These are phyloP conservation scores for Trematosphaeria pertusa DNA, from an alignment of 2,329 filamentous ascomycete species.

Conservation along the genomic window DNA sequence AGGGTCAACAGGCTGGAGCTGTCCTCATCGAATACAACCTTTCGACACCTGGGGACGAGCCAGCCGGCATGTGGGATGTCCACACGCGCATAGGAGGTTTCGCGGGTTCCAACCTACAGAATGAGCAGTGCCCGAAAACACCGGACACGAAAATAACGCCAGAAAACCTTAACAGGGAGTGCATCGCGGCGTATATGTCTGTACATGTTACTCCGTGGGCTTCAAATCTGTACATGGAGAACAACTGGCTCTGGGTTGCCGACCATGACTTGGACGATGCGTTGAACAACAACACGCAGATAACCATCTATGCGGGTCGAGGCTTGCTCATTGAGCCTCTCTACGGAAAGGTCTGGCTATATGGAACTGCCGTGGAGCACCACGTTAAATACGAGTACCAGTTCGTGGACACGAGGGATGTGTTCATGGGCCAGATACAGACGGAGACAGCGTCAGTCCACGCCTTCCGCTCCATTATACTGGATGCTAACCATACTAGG, in stretches of 20 bases:
- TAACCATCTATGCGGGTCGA: conserved; percentile 86
- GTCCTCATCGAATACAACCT: conserved; percentile 78
- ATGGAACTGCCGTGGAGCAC: conserved; percentile 72
- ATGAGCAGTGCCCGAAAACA: conserved; percentile 77
- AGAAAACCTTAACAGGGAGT: conserved; percentile 63
- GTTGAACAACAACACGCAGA: conserved; percentile 68
- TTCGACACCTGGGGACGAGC: conserved; percentile 60
- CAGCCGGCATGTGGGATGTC: conserved; percentile 82
- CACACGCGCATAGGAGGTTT: conserved; percentile 85
- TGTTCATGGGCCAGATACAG: conserved; percentile 86
- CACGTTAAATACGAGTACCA: conserved; percentile 79
- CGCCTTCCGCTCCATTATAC: conserved; percentile 6
- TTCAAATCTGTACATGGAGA: conserved; percentile 77
- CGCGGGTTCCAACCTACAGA: conserved; percentile 78
- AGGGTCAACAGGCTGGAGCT: conserved; percentile 71
- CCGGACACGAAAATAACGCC: conserved; percentile 64
- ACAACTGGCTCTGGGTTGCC: conserved; percentile 90
- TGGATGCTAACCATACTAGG: conserved; percentile 18
- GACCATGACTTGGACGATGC: conserved; percentile 79
- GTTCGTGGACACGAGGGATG: conserved; percentile 74
- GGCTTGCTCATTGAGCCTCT: conserved; percentile 74
- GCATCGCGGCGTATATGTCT: conserved; percentile 71
- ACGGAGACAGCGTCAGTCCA: conserved; percentile 80
- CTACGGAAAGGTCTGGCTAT: conserved; percentile 55
- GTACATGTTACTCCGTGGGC: conserved; percentile 59